phyloP scores from a whole-genome alignment of 495 filamentous ascomycete species.

The Aspergillus sclerotiicarbonarius region DNA sequence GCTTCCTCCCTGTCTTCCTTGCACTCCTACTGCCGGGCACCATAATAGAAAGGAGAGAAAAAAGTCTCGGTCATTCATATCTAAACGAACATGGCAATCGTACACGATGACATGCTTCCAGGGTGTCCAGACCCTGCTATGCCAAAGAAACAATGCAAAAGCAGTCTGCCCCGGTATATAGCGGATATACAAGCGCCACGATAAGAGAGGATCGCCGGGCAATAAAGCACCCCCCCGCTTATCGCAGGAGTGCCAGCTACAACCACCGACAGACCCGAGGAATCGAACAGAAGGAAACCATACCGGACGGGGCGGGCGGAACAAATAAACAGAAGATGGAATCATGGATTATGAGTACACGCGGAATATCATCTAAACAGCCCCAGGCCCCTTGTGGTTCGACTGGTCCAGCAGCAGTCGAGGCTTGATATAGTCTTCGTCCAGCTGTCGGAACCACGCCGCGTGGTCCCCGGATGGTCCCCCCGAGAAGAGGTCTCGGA shows the following conservation, averaged over 20 bases:
- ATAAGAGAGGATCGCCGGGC: not conserved
- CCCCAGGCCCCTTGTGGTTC: slow-evolving; percentile 46
- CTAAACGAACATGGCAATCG: too few species aligned
- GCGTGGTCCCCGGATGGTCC: slow-evolving; percentile 82
- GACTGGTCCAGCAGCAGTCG: slow-evolving; percentile 79
- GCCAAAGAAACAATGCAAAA: slow-evolving; percentile 10
- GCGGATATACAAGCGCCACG: not conserved
- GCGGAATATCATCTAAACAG: slow-evolving; percentile 34
- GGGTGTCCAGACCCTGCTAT: slow-evolving; percentile 12
- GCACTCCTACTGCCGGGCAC: too few species aligned
- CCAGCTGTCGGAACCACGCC: slow-evolving; percentile 86
- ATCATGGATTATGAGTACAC: slow-evolving; percentile 19
- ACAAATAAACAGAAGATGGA: slow-evolving; percentile 6
- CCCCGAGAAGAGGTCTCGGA: slow-evolving; percentile 68
- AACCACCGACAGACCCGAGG: not conserved
- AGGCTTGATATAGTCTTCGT: slow-evolving; percentile 97
- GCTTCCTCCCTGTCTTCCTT: too few species aligned
- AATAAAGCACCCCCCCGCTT: not conserved
- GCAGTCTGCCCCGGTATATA: not conserved
- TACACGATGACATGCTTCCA: not conserved
- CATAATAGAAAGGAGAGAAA: too few species aligned
- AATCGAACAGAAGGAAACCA: not conserved
- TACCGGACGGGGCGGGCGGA: not conserved
- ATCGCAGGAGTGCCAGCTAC: not conserved
- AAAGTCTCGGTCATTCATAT: too few species aligned